Conservation (phyloP, 495 filamentous ascomycete species). For the Talaromyces liani region DNA sequence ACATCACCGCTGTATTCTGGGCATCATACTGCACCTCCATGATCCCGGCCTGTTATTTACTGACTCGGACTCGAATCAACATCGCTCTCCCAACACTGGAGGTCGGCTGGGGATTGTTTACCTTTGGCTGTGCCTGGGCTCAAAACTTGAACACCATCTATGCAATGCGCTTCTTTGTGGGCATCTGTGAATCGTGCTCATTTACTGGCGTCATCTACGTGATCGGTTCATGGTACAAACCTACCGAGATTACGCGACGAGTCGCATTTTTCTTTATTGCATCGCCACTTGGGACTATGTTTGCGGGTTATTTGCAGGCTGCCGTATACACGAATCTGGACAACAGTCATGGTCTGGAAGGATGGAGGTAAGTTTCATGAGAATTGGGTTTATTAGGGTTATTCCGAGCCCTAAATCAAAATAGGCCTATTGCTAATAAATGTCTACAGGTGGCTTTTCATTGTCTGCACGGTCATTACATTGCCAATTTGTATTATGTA, state of each 20-base stretch:
- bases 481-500: conserved; percentile 21
- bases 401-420: neutral
- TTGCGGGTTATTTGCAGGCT: conserved; percentile 23
- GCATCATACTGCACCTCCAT: conserved; percentile 23
- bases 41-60: conserved; percentile 16
- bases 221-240: conserved; percentile 24
- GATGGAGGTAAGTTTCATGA: conserved; percentile 15
- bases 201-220: conserved; percentile 16
- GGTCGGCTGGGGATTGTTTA: conserved; percentile 14
- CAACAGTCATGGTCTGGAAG: conserved; percentile 15
- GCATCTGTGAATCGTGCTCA: conserved; percentile 13
- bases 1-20: conserved; percentile 29
- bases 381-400: no score
- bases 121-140: conserved; percentile 14
- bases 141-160: conserved; percentile 13
- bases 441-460: conserved; percentile 19
- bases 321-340: conserved; percentile 22
- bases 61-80: conserved; percentile 15
- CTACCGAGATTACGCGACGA: conserved; percentile 19
- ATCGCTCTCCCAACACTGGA: conserved; percentile 14
- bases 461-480: conserved; percentile 20
- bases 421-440: neutral
- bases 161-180: conserved; percentile 16
- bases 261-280: conserved; percentile 21
- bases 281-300: conserved; percentile 19